A percentile compares a stretch with the other conserved stretches of the same genome.
Conservation (phyloP, 2,329 filamentous ascomycete genomes). For the Fusarium armeniacum region DNA sequence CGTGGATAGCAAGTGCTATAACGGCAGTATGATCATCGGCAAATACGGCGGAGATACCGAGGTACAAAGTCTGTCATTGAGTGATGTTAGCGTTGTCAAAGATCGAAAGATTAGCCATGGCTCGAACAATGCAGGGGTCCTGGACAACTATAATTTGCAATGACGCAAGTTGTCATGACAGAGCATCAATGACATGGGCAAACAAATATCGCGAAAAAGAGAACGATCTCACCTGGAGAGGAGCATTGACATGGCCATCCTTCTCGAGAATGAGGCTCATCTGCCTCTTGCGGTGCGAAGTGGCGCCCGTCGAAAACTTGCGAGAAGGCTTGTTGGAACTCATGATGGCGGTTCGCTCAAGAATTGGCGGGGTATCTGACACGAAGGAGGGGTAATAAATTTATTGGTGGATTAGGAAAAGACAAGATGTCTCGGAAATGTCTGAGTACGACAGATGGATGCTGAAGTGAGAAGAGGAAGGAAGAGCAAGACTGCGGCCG, state of each 20-base stretch:
- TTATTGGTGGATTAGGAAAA: slow-evolving; percentile 11
- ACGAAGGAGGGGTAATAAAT: slow-evolving; percentile 29
- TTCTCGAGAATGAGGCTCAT: slow-evolving; percentile 62
- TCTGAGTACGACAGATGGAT: slow-evolving; percentile 29
- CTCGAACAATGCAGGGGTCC: slow-evolving; percentile 10
- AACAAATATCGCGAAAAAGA: background rate
- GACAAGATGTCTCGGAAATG: slow-evolving; percentile 14
- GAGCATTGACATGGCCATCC: slow-evolving; percentile 60
- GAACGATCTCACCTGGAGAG: slow-evolving; percentile 60
- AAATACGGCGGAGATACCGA: slow-evolving; percentile 72
- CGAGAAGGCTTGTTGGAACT: slow-evolving; percentile 50
- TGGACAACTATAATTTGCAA: background rate
- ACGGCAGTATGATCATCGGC: slow-evolving; percentile 66
- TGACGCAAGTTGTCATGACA: slow-evolving; percentile 44
- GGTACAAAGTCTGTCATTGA: slow-evolving; percentile 67
- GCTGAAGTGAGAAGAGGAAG: slow-evolving; percentile 21
- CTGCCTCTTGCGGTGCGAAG: slow-evolving; percentile 61
- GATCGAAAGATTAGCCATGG: background rate
- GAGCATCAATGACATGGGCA: background rate
- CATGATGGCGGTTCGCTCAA: slow-evolving; percentile 45
- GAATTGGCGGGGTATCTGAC: slow-evolving; percentile 29
- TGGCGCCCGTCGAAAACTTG: slow-evolving; percentile 61
- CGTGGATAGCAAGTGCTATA: slow-evolving; percentile 78
- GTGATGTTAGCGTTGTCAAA: slow-evolving; percentile 22
- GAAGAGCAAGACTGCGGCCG: slow-evolving; percentile 28